Evolutionary conservation across 495 filamentous ascomycete genomes (phyloP), one percentile per base, ranked within the genome.

Genomic region (Pseudomonodictys pantanalensis): DNA sequence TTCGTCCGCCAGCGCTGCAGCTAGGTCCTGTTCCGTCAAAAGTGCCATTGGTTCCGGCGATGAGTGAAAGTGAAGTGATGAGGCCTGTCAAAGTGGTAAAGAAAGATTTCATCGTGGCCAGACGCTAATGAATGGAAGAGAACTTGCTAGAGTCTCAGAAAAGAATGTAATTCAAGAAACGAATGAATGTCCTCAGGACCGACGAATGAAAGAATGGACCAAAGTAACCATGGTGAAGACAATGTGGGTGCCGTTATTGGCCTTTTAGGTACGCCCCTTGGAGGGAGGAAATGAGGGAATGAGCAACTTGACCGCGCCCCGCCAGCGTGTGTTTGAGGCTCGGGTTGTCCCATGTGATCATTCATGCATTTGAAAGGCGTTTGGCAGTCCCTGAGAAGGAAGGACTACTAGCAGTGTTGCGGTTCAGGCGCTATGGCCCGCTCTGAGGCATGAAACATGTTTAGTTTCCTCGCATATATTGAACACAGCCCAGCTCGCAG

Each of bases 31-130:
- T 46, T 17, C 38, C 20, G 38, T 44, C 15, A 20, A 39, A 28
- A 45, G 28, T 39, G 11, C 20, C 39, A 8, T 55, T 38, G 22
- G 52, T 30, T 5, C 8, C 1, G n/a, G 26, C 29, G 10, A 52
- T 4, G 12, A 60, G 29, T 12, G 47, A 60, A 18, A 33, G 33
- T 17, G 23, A 52, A 25, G 23, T 32, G 44, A 33, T 20, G 17
- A 49, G 12, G 22, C 23, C 42, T n/a, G 32, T 42, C 39, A 55
- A 42, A 41, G 56, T 28, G 8, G 43, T 4, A 44, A 51, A 43
- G 33, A 55, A 48, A 18, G 49, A 44, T 32, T 55, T 61, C 58
- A 61, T 61, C 3, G 18, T 48, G 30, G 15, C 46, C 33, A 17
- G 46, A 44, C 32, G 30, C 32, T 50, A 58, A 51, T 41, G 55